These are phyloP conservation scores for Vitis cinerea DNA, from an alignment of 164 flowering plant species.

Conservation along the genomic window DNA sequence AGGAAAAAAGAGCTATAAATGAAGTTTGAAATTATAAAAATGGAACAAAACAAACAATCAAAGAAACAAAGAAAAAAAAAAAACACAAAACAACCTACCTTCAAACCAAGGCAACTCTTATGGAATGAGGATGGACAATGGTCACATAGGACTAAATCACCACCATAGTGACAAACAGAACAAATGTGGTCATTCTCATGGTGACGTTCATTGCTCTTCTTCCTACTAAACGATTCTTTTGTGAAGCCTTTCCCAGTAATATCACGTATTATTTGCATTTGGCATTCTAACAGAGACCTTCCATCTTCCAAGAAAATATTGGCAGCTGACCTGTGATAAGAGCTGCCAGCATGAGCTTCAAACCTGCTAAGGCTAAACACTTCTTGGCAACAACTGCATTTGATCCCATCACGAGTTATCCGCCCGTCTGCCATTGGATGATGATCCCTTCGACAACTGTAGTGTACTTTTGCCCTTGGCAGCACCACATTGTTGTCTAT, in stretches of 20 bases:
- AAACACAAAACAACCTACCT: conserved; percentile 39
- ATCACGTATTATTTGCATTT: conserved; percentile 33
- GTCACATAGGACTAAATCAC: conserved; percentile 77
- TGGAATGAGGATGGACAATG: conserved; percentile 88
- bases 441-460: conserved; percentile 23
- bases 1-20: no score
- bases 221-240: conserved; percentile 10
- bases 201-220: conserved; percentile 16
- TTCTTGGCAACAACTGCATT: conserved; percentile 72
- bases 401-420: conserved; percentile 72
- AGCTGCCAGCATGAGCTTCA: conserved; percentile 71
- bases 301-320: conserved; percentile 76
- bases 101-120: conserved; percentile 57
- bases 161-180: conserved; percentile 79
- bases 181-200: conserved; percentile 62
- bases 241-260: conserved; percentile 5
- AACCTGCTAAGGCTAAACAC: conserved; percentile 50
- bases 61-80: conserved; percentile 1
- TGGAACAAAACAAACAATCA: background rate
- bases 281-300: conserved; percentile 79
- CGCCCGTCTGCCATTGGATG: conserved; percentile 44
- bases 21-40: no score
- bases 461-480: conserved; percentile 64
- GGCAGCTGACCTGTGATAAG: conserved; percentile 43
- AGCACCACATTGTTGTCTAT: conserved; percentile 67